Percentiles rank a stretch among this genome's conserved stretches.
Evolutionary conservation across 2,329 filamentous ascomycete species (phyloP).

Genomic region (Torrubiella hemipterigena): DNA sequence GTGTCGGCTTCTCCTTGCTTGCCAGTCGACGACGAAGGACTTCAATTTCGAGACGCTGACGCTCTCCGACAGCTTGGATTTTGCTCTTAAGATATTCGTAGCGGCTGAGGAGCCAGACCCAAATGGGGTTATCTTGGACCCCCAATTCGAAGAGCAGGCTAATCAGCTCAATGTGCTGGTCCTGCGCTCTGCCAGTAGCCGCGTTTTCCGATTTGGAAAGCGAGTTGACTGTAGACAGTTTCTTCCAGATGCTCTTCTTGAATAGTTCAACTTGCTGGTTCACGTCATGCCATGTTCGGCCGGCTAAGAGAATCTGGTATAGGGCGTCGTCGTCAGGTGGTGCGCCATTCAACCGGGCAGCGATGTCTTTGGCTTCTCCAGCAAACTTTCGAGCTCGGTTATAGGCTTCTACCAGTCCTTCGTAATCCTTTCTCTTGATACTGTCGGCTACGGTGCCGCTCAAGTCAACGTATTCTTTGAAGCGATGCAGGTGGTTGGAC

Average conservation of each 20-base stretch:
- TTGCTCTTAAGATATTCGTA: slow-evolving; percentile 84
- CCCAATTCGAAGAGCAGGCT: slow-evolving; percentile 82
- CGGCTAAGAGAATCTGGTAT: slow-evolving; percentile 77
- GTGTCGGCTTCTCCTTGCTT: slow-evolving; percentile 56
- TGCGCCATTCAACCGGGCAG: slow-evolving; percentile 39
- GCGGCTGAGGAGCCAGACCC: slow-evolving; percentile 84
- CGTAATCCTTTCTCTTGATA: slow-evolving; percentile 86
- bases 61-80: slow-evolving; percentile 68
- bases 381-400: slow-evolving; percentile 70
- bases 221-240: slow-evolving; percentile 57
- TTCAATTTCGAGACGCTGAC: slow-evolving; percentile 86
- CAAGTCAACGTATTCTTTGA: slow-evolving; percentile 72
- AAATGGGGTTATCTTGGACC: slow-evolving; percentile 91
- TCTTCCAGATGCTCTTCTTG: slow-evolving; percentile 83
- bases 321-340: slow-evolving; percentile 66
- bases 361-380: slow-evolving; percentile 62
- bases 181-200: slow-evolving; percentile 48
- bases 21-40: slow-evolving; percentile 74
- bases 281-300: slow-evolving; percentile 90
- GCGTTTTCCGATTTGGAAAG: slow-evolving; percentile 35
- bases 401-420: slow-evolving; percentile 77
- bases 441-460: slow-evolving; percentile 67
- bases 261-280: slow-evolving; percentile 76
- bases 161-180: slow-evolving; percentile 85
- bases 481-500: slow-evolving; percentile 62